A percentile compares a stretch with the other conserved stretches of the same genome.
These are phyloP conservation scores for Scutellaria barbata DNA, from an alignment of 257 asterid species.

Conservation along the genomic window DNA sequence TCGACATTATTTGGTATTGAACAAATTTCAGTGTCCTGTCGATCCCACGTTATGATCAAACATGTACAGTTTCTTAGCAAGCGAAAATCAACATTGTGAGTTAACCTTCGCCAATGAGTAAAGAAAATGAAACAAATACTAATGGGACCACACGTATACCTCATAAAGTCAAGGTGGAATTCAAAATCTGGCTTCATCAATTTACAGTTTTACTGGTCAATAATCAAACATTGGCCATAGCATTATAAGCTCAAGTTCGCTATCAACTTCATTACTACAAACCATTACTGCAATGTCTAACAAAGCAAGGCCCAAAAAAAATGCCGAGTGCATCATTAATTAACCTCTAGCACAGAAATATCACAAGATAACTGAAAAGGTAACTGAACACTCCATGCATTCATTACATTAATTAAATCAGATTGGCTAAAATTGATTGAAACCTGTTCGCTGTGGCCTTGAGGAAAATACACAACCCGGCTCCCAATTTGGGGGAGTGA, in stretches of 20 bases:
- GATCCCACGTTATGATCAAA: no score
- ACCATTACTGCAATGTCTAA: background rate
- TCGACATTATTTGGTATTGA: no score
- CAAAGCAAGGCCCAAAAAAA: background rate
- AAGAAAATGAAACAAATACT: no score
- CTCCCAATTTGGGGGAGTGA: conserved; percentile 90
- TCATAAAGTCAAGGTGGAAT: no score
- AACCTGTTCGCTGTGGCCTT: conserved; percentile 97
- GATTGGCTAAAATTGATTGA: background rate
- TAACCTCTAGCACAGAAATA: conserved; percentile 1
- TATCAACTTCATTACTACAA: background rate
- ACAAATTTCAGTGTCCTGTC: no score
- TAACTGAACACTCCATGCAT: background rate
- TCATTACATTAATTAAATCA: conserved; percentile 14
- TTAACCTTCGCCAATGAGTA: no score
- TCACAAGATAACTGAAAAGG: background rate
- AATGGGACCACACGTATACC: no score
- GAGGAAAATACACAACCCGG: conserved; percentile 88
- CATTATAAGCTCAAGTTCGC: background rate
- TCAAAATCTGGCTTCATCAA: background rate
- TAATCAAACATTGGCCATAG: background rate
- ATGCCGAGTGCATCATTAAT: background rate
- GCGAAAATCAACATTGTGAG: no score
- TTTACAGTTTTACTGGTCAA: background rate
- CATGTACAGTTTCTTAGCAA: no score